These are phyloP conservation scores for Dioszegia aurantiaca DNA, from an alignment of 768 basidiomycete species.

Conservation along the genomic window DNA sequence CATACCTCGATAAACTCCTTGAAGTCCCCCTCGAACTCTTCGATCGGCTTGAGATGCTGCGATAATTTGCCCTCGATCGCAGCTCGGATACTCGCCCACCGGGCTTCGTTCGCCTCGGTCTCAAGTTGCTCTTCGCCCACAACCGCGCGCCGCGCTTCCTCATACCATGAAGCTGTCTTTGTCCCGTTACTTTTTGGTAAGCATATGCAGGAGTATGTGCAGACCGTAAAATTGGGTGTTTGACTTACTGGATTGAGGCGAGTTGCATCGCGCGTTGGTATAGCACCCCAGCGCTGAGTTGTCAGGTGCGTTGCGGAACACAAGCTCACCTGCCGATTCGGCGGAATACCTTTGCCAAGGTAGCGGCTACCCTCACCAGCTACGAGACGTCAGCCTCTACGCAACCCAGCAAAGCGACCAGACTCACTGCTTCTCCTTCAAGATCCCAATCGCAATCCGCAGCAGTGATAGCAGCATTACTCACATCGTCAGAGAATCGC, in stretches of 20 bases:
- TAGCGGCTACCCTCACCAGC: conserved; percentile 4
- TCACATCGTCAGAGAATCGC: not conserved
- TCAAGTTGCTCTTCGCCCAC: not conserved
- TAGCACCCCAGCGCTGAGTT: not conserved
- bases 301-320: not conserved
- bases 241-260: conserved; percentile 1
- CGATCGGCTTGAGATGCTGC: conserved; percentile 7
- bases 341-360: conserved; percentile 6
- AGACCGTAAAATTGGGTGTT: not conserved
- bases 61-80: conserved; percentile 3
- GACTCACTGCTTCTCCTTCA: conserved; percentile 12
- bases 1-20: conserved; percentile 5
- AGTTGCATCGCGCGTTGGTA: conserved; percentile 8
- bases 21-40: conserved; percentile 2
- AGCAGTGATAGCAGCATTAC: conserved; percentile 9
- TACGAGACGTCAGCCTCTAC: not conserved
- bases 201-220: too few species aligned
- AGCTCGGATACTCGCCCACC: conserved; percentile 6
- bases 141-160: not conserved
- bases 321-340: conserved; percentile 3
- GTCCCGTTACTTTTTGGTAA: conserved; percentile 4
- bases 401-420: not conserved
- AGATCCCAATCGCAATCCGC: conserved; percentile 11
- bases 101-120: not conserved
- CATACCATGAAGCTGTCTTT: not conserved